Base-by-base conservation (phyloP, 768 basidiomycete species). In the Tremella mesenterica region DNA sequence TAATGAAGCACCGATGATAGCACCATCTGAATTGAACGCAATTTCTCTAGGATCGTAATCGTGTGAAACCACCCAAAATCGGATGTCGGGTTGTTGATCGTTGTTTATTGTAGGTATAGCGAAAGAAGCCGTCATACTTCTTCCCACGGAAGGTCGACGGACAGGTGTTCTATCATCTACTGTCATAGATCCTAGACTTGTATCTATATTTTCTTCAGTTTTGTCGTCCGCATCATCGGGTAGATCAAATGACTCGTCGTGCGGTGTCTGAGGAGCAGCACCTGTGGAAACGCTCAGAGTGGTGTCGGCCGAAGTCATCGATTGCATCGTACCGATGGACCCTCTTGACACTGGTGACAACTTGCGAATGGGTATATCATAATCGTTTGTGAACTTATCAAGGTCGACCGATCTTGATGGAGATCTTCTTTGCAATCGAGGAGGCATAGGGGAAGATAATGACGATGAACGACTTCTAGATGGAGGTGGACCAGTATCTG, bases 1-100 rank as follows among this genome's bases (percentile, higher is more conserved):
- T 56, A 99, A 77, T 3, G 89, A 90, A 1, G 90, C 95, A 21
- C 90, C 92, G 9, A 91, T 85, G 18, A 97, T 82, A 58, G 83
- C 81, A 2, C 91, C 92, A 12, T 97, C 91, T 41, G 79, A 79
- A 70, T 92, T 95, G 77, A 89, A 91, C 3, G 85, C 82, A 45
- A 93, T 85, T 65, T 99, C 92, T 30, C 85, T 81, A 4, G 81
- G 75, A 12, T 83, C 78, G 71, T 91, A 87, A 62, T 95, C 90
- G 69, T 86, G 74, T 18, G 64, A 57, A 13, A 61, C 64, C 1
- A 72, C 53, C 65, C 64, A 73, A 34, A 64, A 72, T 14, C 62
- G 58, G 39, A 64, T 60, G 45, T 69, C 69, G 3, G 53, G n/a
- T 23, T 47, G 45, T 20, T n/a, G 45, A 13, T 47, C 44, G n/a